Conservation (phyloP, 1,284 basidiomycete species). For the Rhodotorula sp. region DNA sequence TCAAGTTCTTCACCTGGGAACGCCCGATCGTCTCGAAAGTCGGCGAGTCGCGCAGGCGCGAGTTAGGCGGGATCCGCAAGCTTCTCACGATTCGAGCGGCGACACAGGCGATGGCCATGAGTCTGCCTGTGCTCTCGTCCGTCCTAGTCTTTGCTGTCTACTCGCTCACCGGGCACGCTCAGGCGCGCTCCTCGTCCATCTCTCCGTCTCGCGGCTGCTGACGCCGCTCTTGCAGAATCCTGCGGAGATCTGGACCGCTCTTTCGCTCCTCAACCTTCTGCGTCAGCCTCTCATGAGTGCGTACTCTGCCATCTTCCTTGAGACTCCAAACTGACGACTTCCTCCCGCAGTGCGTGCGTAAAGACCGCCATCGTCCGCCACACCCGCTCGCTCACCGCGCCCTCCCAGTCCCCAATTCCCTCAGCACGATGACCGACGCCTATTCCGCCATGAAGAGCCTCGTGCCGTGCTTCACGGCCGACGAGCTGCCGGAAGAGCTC, state of each 20-base stretch:
- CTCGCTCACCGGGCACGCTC: constrained; percentile 52
- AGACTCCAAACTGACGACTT: not conserved
- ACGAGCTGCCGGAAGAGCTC: constrained; percentile 32
- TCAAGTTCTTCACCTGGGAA: constrained; percentile 72
- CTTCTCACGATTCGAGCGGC: constrained; percentile 63
- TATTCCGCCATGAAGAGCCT: constrained; percentile 17
- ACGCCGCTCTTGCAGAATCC: constrained; percentile 53
- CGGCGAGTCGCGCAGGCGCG: constrained; percentile 64
- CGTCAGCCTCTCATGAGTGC: not conserved
- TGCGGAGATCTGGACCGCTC: constrained; percentile 39
- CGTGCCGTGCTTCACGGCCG: constrained; percentile 11
- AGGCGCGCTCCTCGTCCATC: not conserved
- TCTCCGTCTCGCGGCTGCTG: no score
- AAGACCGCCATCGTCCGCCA: not conserved
- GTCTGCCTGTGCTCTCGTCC: constrained; percentile 36
- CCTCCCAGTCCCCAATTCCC: constrained; percentile 54
- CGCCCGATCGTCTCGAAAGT: constrained; percentile 64
- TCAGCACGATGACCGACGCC: constrained; percentile 65
- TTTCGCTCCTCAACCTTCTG: constrained; percentile 20
- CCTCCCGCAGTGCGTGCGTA: not conserved
- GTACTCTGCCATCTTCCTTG: not conserved
- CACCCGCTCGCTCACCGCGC: no score
- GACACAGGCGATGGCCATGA: constrained; percentile 50
- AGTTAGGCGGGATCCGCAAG: constrained; percentile 63
- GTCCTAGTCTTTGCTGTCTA: constrained; percentile 40